phyloP scores from a whole-genome alignment of 306 rosid species.

The Cicer arietinum region DNA sequence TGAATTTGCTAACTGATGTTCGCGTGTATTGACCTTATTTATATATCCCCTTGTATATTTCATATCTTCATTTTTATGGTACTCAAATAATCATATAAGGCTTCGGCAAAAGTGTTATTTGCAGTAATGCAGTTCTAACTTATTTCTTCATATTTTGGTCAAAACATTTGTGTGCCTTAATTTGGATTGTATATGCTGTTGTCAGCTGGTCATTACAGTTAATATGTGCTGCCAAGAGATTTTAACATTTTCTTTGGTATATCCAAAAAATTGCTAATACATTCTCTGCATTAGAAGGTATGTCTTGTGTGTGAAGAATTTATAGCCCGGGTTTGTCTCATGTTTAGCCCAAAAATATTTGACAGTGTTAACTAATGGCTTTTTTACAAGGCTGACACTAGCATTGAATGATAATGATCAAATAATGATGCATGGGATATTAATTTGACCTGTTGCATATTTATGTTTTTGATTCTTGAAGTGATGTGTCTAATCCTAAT shows the following conservation, averaged over 20 bases:
- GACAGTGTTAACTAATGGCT: neutral
- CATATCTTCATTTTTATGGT: neutral
- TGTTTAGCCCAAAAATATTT: neutral
- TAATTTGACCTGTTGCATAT: conserved; percentile 19
- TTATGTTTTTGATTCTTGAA: conserved; percentile 10
- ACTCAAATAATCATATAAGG: conserved; percentile 10
- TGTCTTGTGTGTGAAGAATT: neutral
- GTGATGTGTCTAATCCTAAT: conserved; percentile 11
- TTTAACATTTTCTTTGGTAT: neutral
- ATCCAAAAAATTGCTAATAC: neutral
- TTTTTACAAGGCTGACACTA: neutral
- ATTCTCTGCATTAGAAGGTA: conserved; percentile 2
- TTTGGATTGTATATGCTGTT: conserved; percentile 8
- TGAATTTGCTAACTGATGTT: conserved; percentile 11
- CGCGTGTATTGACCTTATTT: conserved; percentile 11
- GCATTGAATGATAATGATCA: neutral
- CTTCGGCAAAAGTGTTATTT: conserved; percentile 17
- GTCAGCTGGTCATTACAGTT: neutral
- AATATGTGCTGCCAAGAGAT: neutral
- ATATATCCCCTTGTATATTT: neutral
- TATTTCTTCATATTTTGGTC: neutral
- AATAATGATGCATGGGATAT: neutral
- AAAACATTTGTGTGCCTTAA: neutral
- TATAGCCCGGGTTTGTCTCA: neutral
- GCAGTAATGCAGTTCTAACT: conserved; percentile 1